Evolutionary conservation across 108 stramenopile genomes (phyloP).

Genomic region (Stephanodiscus minutulus): DNA sequence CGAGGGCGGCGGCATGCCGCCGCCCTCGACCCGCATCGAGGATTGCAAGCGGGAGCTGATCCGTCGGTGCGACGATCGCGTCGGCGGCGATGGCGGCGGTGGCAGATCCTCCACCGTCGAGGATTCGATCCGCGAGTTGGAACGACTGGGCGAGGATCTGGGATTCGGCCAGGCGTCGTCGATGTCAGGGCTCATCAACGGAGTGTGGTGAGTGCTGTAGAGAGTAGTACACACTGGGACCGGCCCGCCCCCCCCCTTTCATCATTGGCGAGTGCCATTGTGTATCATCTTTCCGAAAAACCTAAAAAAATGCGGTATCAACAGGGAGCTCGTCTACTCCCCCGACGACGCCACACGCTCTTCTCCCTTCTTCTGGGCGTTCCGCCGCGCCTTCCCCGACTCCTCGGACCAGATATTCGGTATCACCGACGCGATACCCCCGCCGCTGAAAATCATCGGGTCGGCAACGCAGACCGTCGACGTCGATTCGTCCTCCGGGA

Average conservation of each 20-base stretch:
- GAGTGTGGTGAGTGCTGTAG: constrained; percentile 61
- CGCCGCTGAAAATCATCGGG: constrained; percentile 82
- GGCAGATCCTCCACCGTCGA: too few relatives aligned
- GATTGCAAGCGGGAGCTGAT: constrained; percentile 36
- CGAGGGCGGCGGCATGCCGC: constrained; percentile 2
- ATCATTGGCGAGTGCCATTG: too few relatives aligned
- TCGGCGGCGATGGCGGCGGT: too few relatives aligned
- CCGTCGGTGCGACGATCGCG: constrained; percentile 29
- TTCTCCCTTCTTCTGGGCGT: constrained; percentile 90
- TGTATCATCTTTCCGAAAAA: too few relatives aligned
- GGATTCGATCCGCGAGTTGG: constrained; percentile 25
- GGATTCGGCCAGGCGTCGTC: constrained; percentile 70
- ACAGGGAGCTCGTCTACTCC: constrained; percentile 80
- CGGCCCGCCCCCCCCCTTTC: too few relatives aligned
- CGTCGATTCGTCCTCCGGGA: constrained; percentile 42
- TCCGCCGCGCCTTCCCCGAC: constrained; percentile 79
- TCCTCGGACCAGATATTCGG: constrained; percentile 79
- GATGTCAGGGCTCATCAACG: constrained; percentile 60
- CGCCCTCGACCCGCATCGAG: constrained; percentile 25
- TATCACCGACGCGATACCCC: constrained; percentile 82
- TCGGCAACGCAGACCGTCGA: constrained; percentile 81
- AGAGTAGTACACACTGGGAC: too few relatives aligned
- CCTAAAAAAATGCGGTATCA: neutral
- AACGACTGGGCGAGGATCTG: constrained; percentile 37
- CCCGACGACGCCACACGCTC: constrained; percentile 80